Evolutionary conservation across 2,329 filamentous ascomycete genomes (phyloP).

Genomic region (Ciborinia camelliae): DNA sequence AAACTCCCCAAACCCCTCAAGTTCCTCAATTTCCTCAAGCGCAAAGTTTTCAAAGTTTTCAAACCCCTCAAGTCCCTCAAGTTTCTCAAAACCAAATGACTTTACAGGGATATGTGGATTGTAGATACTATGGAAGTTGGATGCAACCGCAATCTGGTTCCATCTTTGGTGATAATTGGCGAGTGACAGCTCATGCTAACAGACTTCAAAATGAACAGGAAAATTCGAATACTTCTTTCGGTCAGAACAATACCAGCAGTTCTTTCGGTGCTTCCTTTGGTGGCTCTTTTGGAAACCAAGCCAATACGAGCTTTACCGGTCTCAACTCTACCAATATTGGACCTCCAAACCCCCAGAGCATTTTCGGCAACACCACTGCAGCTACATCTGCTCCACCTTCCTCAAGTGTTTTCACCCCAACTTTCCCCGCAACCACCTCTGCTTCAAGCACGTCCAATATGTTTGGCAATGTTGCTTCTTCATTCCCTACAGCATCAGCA

Average conservation of each 20-base stretch:
- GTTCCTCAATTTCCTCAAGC: neutral
- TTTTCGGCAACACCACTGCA: conserved; percentile 8
- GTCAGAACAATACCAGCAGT: conserved; percentile 1
- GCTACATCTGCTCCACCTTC: conserved; percentile 6
- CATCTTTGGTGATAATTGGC: neutral
- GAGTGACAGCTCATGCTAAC: neutral
- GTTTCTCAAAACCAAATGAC: neutral
- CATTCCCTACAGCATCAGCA: conserved; percentile 13
- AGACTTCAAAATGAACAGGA: neutral
- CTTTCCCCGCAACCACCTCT: conserved; percentile 12
- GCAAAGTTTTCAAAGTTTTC: neutral
- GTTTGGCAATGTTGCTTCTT: conserved; percentile 15
- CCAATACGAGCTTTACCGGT: conserved; percentile 10
- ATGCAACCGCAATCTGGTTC: neutral
- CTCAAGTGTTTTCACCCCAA: neutral
- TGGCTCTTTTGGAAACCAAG: conserved; percentile 4
- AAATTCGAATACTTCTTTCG: neutral
- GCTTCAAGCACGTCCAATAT: conserved; percentile 13
- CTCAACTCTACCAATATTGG: conserved; percentile 6
- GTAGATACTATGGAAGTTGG: neutral
- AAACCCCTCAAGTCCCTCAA: too few relatives aligned
- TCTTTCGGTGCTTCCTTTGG: conserved; percentile 10
- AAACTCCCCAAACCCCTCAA: too few relatives aligned
- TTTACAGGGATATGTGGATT: neutral
- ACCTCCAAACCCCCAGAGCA: neutral